Evolutionary conservation across 192 early-diverging fungal species (phyloP).

Genomic region (Dimargaris cristalligena): DNA sequence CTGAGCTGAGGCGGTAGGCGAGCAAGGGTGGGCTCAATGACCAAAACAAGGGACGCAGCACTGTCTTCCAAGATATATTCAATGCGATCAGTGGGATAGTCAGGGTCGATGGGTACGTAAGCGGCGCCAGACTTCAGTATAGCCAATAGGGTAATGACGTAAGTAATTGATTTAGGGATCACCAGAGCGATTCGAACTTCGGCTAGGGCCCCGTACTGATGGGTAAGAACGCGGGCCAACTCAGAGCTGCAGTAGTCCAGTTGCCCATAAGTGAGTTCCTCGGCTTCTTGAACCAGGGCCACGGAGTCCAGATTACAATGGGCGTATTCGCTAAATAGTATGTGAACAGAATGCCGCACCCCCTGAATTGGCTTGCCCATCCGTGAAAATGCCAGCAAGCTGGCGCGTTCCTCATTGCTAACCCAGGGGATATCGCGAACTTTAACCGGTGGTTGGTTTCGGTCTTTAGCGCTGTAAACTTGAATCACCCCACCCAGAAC

Average conservation of each 20-base stretch:
- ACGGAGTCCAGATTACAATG: no score
- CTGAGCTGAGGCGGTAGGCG: neutral
- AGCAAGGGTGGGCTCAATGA: neutral
- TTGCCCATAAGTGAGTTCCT: neutral
- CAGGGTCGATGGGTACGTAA: conserved; percentile 21
- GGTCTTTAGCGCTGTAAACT: no score
- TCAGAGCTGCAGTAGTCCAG: neutral
- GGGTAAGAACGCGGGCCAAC: neutral
- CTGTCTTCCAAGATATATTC: conserved; percentile 13
- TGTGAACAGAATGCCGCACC: no score
- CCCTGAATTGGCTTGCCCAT: no score
- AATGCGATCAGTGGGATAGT: conserved; percentile 16
- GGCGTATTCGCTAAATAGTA: no score
- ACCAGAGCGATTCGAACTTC: neutral
- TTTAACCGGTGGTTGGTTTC: no score
- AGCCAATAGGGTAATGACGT: conserved; percentile 13
- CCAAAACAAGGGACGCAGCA: conserved; percentile 6
- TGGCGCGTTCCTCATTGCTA: no score
- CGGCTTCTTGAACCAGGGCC: no score
- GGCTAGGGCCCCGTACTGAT: neutral
- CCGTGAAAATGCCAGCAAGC: no score
- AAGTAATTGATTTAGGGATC: neutral
- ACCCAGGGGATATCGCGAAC: no score
- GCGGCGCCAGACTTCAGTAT: conserved; percentile 21
- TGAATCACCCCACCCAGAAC: no score